Percentiles rank a stretch among this genome's conserved stretches.
phyloP scores from a whole-genome alignment of 352 stramenopile species.

The Phytophthora ohioensis region DNA sequence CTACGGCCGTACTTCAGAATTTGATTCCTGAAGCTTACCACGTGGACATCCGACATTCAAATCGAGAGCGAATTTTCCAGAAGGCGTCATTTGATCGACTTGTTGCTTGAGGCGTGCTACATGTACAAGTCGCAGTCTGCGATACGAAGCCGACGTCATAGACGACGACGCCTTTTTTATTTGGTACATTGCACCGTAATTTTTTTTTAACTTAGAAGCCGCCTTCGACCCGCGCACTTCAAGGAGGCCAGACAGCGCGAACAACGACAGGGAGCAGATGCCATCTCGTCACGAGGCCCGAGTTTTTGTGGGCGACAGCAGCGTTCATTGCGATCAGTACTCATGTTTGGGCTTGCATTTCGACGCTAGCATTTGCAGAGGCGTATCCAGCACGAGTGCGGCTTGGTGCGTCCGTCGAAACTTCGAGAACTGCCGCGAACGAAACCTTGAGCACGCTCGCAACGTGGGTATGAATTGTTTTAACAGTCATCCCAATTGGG shows the following conservation, averaged over 20 bases:
- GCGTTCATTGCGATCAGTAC: not conserved
- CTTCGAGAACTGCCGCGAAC: not conserved
- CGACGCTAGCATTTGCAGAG: not conserved
- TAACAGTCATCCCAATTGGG: not conserved
- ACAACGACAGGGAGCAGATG: not conserved
- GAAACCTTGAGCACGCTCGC: not conserved
- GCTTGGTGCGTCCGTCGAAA: not conserved
- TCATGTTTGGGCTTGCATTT: not conserved
- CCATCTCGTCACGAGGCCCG: not conserved
- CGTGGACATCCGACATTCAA: not conserved
- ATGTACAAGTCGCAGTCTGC: not conserved
- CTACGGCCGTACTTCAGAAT: constrained; percentile 4
- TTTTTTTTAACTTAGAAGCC: not conserved
- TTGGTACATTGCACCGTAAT: too few relatives aligned
- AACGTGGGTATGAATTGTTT: too few relatives aligned
- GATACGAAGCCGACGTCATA: not conserved
- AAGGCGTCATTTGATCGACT: not conserved
- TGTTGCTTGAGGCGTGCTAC: not conserved
- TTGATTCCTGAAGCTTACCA: constrained; percentile 5
- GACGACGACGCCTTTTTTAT: too few relatives aligned
- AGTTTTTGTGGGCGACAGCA: not conserved
- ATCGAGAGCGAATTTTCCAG: constrained; percentile 22
- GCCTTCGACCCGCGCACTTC: not conserved
- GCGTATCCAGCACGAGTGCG: too few relatives aligned
- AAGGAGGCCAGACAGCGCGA: not conserved